phyloP scores from a whole-genome alignment of 805 yeast genomes.

The Candida arabinofermentans region DNA sequence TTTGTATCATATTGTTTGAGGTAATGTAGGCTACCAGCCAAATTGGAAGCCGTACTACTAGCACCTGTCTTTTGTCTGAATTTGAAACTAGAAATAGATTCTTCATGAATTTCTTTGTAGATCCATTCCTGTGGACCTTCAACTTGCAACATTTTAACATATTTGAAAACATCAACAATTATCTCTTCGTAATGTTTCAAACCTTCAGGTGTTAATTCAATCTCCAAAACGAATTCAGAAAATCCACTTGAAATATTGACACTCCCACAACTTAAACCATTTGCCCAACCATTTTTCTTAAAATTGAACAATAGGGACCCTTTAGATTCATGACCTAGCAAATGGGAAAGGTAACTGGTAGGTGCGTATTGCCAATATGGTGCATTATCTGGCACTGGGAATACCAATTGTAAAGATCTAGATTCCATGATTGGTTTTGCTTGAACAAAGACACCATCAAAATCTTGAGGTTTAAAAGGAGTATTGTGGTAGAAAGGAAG shows the following conservation, averaged over 20 bases:
- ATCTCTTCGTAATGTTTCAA: conserved; percentile 59
- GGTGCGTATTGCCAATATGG: conserved; percentile 68
- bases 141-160: conserved; percentile 54
- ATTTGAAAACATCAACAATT: conserved; percentile 60
- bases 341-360: conserved; percentile 66
- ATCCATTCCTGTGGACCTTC: conserved; percentile 75
- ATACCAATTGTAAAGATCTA: conserved; percentile 61
- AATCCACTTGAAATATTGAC: conserved; percentile 62
- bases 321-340: conserved; percentile 88
- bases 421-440: conserved; percentile 84
- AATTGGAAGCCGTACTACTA: conserved; percentile 61
- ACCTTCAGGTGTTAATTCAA: conserved; percentile 77
- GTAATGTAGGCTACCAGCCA: conserved; percentile 27
- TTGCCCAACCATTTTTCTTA: conserved; percentile 76
- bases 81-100: conserved; percentile 66
- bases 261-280: conserved; percentile 70
- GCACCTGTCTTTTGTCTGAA: conserved; percentile 77
- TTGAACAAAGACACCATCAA: conserved; percentile 50
- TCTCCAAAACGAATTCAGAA: conserved; percentile 61
- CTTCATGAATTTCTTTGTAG: conserved; percentile 68
- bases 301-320: conserved; percentile 76
- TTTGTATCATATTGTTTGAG: conserved; percentile 22
- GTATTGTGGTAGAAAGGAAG: conserved; percentile 42
- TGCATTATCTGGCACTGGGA: conserved; percentile 72
- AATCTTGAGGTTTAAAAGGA: conserved; percentile 44